These are phyloP conservation scores for Sparassis latifolia DNA, from an alignment of 1,284 basidiomycete species.

Conservation along the genomic window DNA sequence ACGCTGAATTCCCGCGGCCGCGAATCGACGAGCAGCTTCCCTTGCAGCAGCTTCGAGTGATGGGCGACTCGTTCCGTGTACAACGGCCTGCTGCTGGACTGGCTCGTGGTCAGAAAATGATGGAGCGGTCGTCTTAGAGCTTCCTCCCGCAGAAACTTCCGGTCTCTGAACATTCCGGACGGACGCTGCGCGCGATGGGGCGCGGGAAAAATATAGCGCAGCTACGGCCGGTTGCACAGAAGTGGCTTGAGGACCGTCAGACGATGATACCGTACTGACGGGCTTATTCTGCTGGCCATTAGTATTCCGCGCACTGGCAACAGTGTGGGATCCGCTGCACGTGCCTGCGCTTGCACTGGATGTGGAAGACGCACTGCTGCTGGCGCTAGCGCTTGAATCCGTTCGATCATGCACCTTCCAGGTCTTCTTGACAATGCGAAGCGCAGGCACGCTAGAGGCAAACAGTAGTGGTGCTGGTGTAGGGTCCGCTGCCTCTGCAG, in stretches of 20 bases:
- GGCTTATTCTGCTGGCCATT: slow-evolving; percentile 1
- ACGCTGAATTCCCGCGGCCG: slow-evolving; percentile 15
- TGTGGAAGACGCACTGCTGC: slow-evolving; percentile 4
- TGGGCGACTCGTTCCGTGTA: no score
- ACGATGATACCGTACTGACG: not conserved
- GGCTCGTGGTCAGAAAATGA: not conserved
- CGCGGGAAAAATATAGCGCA: not conserved
- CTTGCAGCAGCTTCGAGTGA: not conserved
- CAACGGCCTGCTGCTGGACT: not conserved
- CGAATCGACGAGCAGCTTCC: slow-evolving; percentile 9
- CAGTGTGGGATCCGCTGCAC: not conserved
- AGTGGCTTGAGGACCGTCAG: not conserved
- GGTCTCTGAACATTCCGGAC: slow-evolving; percentile 20
- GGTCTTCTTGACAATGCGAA: slow-evolving; percentile 41
- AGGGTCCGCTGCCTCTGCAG: not conserved
- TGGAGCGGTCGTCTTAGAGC: no score
- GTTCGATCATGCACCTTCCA: slow-evolving; percentile 16
- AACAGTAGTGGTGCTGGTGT: not conserved
- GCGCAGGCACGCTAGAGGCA: slow-evolving; percentile 16
- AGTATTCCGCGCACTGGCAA: not conserved
- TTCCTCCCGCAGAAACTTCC: slow-evolving; percentile 1
- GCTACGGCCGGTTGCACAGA: not conserved
- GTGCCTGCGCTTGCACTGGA: slow-evolving; percentile 12
- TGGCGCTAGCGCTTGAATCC: slow-evolving; percentile 3
- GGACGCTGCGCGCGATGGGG: slow-evolving; percentile 2